A percentile compares a stretch with the other conserved stretches of the same genome.
Conservation (phyloP, 768 basidiomycete species). For the Amanita muscaria region DNA sequence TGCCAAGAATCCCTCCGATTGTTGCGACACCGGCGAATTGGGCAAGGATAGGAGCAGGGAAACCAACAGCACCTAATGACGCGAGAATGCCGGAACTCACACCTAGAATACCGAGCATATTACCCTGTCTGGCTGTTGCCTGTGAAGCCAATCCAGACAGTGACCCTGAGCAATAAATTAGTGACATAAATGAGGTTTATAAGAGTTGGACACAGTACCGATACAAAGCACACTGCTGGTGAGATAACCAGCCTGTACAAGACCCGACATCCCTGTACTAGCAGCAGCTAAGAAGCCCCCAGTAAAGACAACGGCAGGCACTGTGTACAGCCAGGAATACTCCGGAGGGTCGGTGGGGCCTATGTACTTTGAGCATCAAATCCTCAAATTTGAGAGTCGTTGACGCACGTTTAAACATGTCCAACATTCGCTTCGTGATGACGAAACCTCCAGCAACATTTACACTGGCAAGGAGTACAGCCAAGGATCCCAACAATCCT, state of each 20-base stretch:
- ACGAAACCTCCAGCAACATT: conserved; percentile 88
- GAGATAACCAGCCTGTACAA: conserved; percentile 84
- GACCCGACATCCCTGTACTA: conserved; percentile 75
- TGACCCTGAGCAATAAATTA: conserved; percentile 39
- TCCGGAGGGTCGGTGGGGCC: conserved; percentile 82
- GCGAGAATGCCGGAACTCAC: conserved; percentile 76
- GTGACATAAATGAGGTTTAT: conserved; percentile 2
- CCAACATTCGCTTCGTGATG: conserved; percentile 86
- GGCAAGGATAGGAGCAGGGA: conserved; percentile 60
- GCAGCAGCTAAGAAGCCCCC: conserved; percentile 79
- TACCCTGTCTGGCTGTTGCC: conserved; percentile 79
- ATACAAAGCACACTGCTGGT: conserved; percentile 84
- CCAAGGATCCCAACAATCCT: conserved; percentile 69
- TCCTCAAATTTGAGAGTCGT: not conserved
- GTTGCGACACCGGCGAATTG: conserved; percentile 75
- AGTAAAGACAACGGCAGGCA: conserved; percentile 76
- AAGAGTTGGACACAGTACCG: conserved; percentile 27
- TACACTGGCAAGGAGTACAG: conserved; percentile 81
- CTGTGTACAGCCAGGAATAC: conserved; percentile 73
- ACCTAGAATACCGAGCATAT: conserved; percentile 79
- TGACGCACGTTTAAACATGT: conserved; percentile 78
- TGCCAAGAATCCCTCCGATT: conserved; percentile 62
- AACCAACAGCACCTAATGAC: conserved; percentile 77
- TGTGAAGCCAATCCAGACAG: conserved; percentile 75
- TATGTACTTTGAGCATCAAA: conserved; percentile 19